Base-by-base conservation (phyloP, 805 yeast genomes). In the Sugiyamaella valdiviana region DNA sequence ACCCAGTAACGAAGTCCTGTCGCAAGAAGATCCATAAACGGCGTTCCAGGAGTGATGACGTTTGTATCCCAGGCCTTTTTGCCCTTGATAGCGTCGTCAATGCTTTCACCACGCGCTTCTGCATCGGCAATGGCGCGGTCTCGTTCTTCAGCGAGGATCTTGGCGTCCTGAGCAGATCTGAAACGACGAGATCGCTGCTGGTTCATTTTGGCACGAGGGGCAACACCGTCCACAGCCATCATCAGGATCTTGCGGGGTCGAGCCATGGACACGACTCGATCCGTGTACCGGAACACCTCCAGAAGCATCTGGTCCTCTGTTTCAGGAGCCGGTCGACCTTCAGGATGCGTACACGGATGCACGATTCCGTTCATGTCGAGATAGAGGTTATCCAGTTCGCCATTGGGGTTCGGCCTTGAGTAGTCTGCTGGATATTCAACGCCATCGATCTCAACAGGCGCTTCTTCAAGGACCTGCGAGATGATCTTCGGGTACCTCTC, bases 321-420 rank as follows among this genome's bases (percentile, higher is more conserved):
- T 57, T 82, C 95, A 10, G 99, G 99, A 0, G 99, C 83, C 0
- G 96, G 96, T 57, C 83, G 83, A 57, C 91, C 85, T 62, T 91
- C 99, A 0, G 99, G 99, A 66, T 93, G 99, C 2, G 97, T 84
- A 73, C 98, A 93, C 1, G 99, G 99, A 71, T 93, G 99, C 3
- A 93, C 99, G 62, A 93, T 93, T 72, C 98, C 99, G 64, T 93
- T 93, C 99, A 93, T 93, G 69, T 93, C 99, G 54, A 93, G 72
- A 63, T 93, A 93, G 44, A 93, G 67, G 63, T 93, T 93, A 64
- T 93, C 98, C 42, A 89, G 70, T 68, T 93, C 99, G 22, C 98
- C 99, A 67, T 93, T 93, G 2, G 95, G 95, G 64, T 93, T 93
- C 10, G 93, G 83, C 45, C 79, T 77, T 17, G 79, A 62, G 63